Conservation (phyloP, 1,139 yeast genomes). For the Zygoascus hellenicus region DNA sequence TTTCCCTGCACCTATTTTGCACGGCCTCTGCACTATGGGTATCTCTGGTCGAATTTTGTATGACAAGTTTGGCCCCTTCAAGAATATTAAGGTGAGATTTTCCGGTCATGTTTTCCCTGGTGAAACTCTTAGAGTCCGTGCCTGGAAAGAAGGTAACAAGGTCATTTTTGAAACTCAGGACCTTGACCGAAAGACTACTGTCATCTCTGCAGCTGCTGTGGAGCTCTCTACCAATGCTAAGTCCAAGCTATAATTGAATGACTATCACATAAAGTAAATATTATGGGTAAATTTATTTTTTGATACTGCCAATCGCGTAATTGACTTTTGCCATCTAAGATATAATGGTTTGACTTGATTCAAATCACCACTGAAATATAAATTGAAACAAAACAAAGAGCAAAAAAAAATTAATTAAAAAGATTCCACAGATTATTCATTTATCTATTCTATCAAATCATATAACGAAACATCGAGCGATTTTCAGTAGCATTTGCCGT, state of each 20-base stretch:
- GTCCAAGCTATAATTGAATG: slow-evolving; percentile 23
- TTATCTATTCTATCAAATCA: no score
- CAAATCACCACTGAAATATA: no score
- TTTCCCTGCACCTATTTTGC: slow-evolving; percentile 82
- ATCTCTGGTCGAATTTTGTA: slow-evolving; percentile 68
- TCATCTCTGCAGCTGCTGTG: slow-evolving; percentile 84
- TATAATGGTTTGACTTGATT: no score
- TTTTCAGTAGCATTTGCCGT: no score
- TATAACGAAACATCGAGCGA: no score
- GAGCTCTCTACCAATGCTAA: slow-evolving; percentile 41
- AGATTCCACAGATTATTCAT: no score
- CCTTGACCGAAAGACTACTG: slow-evolving; percentile 70
- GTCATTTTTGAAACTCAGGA: slow-evolving; percentile 81
- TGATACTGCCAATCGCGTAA: no score
- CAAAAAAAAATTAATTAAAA: no score
- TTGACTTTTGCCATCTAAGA: no score
- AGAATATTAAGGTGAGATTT: slow-evolving; percentile 86
- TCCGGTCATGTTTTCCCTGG: slow-evolving; percentile 97
- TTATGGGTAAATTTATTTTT: no score
- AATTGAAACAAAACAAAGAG: no score
- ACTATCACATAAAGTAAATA: neutral
- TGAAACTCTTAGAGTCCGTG: slow-evolving; percentile 72
- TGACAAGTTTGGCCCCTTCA: slow-evolving; percentile 76
- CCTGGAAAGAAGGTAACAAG: slow-evolving; percentile 74
- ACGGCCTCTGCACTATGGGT: slow-evolving; percentile 89